phyloP scores from a whole-genome alignment of 345 rosid genomes.

The Moricandia arvensis region DNA sequence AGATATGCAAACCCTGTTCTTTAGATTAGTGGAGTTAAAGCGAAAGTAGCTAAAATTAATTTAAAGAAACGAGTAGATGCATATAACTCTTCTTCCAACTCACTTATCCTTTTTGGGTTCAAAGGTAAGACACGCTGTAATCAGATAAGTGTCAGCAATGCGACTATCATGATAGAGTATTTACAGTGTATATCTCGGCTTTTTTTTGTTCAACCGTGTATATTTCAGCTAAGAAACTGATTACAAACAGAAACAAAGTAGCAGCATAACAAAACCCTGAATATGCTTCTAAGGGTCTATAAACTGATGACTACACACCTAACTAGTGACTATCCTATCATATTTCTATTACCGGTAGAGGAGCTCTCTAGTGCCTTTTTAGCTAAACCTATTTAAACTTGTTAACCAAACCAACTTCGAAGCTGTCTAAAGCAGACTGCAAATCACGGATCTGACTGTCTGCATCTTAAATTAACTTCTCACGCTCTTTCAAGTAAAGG shows the following conservation, averaged over 20 bases:
- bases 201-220: too few species aligned
- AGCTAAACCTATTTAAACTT: background rate
- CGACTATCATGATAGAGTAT: background rate
- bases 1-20: background rate
- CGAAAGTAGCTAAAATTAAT: background rate
- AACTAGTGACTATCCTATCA: background rate
- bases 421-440: slow-evolving; percentile 36
- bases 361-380: background rate
- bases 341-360: background rate
- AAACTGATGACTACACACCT: background rate
- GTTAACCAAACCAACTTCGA: slow-evolving; percentile 38
- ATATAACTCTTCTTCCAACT: background rate
- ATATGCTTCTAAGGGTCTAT: background rate
- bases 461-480: background rate
- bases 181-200: background rate
- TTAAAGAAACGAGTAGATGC: background rate
- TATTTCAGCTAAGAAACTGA: background rate
- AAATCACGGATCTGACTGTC: slow-evolving; percentile 26
- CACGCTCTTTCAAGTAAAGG: slow-evolving; percentile 38
- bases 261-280: background rate
- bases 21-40: background rate
- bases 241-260: slow-evolving; percentile 4
- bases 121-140: background rate
- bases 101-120: background rate
- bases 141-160: background rate